Evolutionary conservation across 129 eudicot species (phyloP), one percentile per base, ranked within the genome.

Genomic region (Solidago caesia): DNA sequence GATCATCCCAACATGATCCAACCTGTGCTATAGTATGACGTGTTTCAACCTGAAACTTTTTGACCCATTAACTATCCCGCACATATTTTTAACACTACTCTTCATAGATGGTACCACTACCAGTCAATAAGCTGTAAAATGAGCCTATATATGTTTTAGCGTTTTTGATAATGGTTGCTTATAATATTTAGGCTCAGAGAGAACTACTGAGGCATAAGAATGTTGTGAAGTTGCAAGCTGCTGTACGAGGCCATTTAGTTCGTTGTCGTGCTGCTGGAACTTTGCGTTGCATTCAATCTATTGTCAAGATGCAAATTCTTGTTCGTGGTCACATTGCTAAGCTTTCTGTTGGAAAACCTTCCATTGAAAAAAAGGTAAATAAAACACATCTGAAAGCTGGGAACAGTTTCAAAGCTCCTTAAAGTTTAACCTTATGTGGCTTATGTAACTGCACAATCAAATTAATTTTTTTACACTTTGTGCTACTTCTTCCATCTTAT

Each of bases 241-340:
- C 82, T 41, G 84, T 93, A 39, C 82, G 98, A 49, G 98, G 98
- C 44, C 96, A 93, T 82, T 83, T 93, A 73, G 98, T 86, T 74
- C 88, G 98, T 43, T 84, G 89, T 47, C 85, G 79, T 79, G 98
- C 96, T 70, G 87, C 90, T 65, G 98, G 94, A 83, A 83, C 89
- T 77, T 87, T 93, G 64, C 91, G 90, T 42, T 93, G 96, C 78
- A 83, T 93, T 49, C 96, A 86, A 75, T 87, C 92, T 44, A 90
- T 93, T 77, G 75, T 88, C 69, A 93, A 86, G 76, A 87, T 90
- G 89, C 96, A 93, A 80, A 77, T 75, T 69, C 89, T 88, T 71
- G 91, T 93, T 58, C 87, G 96, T 72, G 89, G 85, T 66, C 96
- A 86, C 59, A 83, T 59, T 42, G 81, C 91, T 73, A 83, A 70